Percentiles rank a stretch among this genome's conserved stretches.
These are phyloP conservation scores for Candida tallmaniae DNA, from an alignment of 805 yeast genomes.

Conservation along the genomic window DNA sequence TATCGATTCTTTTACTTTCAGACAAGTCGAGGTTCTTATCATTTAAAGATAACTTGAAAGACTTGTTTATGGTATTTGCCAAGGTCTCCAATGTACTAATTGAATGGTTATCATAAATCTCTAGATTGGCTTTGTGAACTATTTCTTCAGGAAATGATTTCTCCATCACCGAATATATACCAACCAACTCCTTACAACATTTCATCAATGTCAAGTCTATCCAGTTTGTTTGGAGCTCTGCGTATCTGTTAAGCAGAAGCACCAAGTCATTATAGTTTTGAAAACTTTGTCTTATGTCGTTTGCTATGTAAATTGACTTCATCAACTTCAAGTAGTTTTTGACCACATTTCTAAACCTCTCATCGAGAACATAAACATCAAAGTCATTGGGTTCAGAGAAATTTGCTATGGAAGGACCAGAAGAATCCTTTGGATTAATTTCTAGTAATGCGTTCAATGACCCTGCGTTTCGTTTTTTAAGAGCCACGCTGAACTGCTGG, in stretches of 20 bases:
- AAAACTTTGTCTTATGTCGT: constrained; percentile 31
- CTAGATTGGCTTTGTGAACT: constrained; percentile 14
- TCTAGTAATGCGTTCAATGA: constrained; percentile 5
- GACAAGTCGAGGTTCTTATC: constrained; percentile 58
- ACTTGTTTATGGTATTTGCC: constrained; percentile 62
- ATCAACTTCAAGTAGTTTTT: constrained; percentile 30
- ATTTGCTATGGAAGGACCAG: constrained; percentile 27
- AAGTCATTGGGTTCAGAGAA: constrained; percentile 36
- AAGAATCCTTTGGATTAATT: constrained; percentile 37
- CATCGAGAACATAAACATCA: constrained; percentile 34
- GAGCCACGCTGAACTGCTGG: constrained; percentile 1
- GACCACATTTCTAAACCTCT: constrained; percentile 31
- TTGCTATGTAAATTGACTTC: constrained; percentile 27
- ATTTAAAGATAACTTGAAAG: constrained; percentile 73
- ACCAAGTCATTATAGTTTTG: constrained; percentile 38
- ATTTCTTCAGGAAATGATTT: constrained; percentile 23
- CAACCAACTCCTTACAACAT: constrained; percentile 37
- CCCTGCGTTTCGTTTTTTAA: constrained; percentile 2
- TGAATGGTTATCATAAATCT: constrained; percentile 10
- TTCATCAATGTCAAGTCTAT: constrained; percentile 40
- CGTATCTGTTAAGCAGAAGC: constrained; percentile 45
- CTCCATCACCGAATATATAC: constrained; percentile 34
- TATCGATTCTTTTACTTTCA: constrained; percentile 54
- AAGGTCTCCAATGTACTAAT: constrained; percentile 43
- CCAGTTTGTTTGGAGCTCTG: constrained; percentile 53